A percentile compares a stretch with the other conserved stretches of the same genome.
These are phyloP conservation scores for Emergomyces orientalis DNA, from an alignment of 2,329 filamentous ascomycete genomes.

Conservation along the genomic window DNA sequence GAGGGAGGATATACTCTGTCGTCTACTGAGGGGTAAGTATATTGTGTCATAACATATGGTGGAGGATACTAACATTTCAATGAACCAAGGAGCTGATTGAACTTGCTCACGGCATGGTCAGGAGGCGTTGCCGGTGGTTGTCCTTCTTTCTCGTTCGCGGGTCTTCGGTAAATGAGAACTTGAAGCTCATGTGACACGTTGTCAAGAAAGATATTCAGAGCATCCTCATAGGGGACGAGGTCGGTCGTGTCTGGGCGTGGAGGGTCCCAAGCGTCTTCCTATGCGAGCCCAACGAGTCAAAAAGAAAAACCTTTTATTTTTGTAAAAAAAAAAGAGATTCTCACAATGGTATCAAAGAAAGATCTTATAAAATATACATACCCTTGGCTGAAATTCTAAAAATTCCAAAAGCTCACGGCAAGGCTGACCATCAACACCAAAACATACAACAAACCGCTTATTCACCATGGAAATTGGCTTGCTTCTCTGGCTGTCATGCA, in stretches of 20 bases:
- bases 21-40: slow-evolving; percentile 13
- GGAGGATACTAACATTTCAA: slow-evolving; percentile 26
- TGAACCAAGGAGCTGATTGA: slow-evolving; percentile 31
- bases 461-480: slow-evolving; percentile 51
- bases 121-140: slow-evolving; percentile 21
- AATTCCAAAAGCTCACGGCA: slow-evolving; percentile 50
- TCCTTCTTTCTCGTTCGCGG: slow-evolving; percentile 31
- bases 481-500: slow-evolving; percentile 42
- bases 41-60: neutral
- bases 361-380: slow-evolving; percentile 23
- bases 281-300: neutral
- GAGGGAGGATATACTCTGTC: neutral
- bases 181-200: slow-evolving; percentile 51
- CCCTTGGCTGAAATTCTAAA: slow-evolving; percentile 47
- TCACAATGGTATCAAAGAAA: neutral
- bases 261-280: slow-evolving; percentile 38
- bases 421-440: slow-evolving; percentile 46
- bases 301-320: slow-evolving; percentile 2
- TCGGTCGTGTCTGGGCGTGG: slow-evolving; percentile 29
- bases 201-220: slow-evolving; percentile 44
- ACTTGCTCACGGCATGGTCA: slow-evolving; percentile 30
- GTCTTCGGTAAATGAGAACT: slow-evolving; percentile 41
- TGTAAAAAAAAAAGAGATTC: slow-evolving; percentile 6
- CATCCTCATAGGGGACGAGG: slow-evolving; percentile 33
- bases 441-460: slow-evolving; percentile 54